phyloP scores from a whole-genome alignment of 176 grass and related monocot species.

The Paspalum notatum region DNA sequence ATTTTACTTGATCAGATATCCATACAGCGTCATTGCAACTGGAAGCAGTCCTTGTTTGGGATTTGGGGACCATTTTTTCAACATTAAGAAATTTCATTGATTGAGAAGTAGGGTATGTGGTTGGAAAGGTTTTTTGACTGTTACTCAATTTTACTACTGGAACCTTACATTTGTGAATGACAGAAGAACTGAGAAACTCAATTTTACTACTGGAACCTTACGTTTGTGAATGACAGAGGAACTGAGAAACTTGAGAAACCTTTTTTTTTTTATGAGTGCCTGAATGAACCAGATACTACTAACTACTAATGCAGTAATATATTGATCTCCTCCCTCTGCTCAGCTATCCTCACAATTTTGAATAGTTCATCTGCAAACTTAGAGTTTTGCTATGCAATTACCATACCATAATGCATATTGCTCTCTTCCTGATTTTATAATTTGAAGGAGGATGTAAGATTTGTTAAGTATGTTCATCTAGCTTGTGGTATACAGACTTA shows the following conservation, averaged over 20 bases:
- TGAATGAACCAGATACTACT: background rate
- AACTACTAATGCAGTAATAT: background rate
- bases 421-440: conserved; percentile 1
- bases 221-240: no score
- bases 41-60: background rate
- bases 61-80: background rate
- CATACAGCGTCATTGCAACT: background rate
- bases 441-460: background rate
- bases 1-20: background rate
- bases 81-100: background rate
- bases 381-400: conserved; percentile 2
- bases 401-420: background rate
- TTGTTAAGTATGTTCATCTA: background rate
- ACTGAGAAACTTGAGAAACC: background rate
- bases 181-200: no score
- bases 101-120: background rate
- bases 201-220: no score
- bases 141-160: background rate
- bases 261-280: background rate
- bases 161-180: background rate
- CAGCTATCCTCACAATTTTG: background rate
- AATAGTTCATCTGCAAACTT: background rate
- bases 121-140: background rate
- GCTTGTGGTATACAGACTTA: conserved; percentile 13
- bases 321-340: background rate